Conservation (phyloP, 2,329 filamentous ascomycete genomes). For the Pseudofabraea citricarpa region DNA sequence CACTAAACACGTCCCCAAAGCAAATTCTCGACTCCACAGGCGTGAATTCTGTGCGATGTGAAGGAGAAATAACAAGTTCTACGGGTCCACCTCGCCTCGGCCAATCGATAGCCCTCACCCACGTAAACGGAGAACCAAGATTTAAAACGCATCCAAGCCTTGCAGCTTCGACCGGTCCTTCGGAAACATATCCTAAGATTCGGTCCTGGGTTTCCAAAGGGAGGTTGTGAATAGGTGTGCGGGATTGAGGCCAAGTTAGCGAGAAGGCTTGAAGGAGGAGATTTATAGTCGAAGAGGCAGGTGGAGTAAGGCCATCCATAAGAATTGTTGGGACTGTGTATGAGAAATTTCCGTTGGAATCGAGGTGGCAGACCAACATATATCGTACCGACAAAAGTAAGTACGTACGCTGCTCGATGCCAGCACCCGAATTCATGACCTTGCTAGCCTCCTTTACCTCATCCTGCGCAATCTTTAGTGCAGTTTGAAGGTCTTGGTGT, state of each 20-base stretch:
- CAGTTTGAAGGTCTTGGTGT: conserved; percentile 8
- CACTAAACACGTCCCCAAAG: conserved; percentile 4
- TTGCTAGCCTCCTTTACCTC: not conserved
- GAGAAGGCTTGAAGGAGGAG: no score
- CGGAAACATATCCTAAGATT: conserved; percentile 8
- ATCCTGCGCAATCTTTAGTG: conserved; percentile 4
- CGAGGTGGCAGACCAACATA: conserved; percentile 7
- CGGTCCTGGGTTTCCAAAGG: conserved; percentile 10
- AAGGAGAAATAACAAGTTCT: not conserved
- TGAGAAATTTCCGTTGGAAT: conserved; percentile 2
- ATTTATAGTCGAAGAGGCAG: no score
- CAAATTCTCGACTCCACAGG: conserved; percentile 6
- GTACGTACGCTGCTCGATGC: no score
- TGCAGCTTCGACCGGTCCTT: conserved; percentile 9
- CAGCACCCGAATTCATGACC: not conserved
- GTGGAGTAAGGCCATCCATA: no score
- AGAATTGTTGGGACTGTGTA: no score
- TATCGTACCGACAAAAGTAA: conserved; percentile 12
- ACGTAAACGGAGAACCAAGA: conserved; percentile 11
- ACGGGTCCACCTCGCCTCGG: conserved; percentile 3
- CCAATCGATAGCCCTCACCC: no score
- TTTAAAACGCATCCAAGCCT: conserved; percentile 7
- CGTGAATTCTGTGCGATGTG: conserved; percentile 3
- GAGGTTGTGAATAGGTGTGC: conserved; percentile 4
- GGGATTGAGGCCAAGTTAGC: no score